These are phyloP conservation scores for Arthrobotrys entomopaga DNA, from an alignment of 2,329 filamentous ascomycete genomes.

Conservation along the genomic window DNA sequence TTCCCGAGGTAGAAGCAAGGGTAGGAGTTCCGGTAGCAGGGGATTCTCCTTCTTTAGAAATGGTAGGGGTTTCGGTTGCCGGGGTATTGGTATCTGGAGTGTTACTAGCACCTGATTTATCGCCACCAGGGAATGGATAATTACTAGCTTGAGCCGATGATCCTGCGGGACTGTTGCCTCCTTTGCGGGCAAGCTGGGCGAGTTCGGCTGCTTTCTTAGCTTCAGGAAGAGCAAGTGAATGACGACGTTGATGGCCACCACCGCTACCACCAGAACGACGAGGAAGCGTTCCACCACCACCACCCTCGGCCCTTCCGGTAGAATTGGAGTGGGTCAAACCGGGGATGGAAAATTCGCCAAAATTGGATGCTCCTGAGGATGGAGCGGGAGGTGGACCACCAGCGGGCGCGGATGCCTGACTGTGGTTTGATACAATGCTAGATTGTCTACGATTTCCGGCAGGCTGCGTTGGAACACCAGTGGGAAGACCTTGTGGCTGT, in stretches of 20 bases:
- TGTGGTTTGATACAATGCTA: slow-evolving; percentile 92
- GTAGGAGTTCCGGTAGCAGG: slow-evolving; percentile 19
- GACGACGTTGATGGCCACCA: slow-evolving; percentile 88
- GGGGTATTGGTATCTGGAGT: slow-evolving; percentile 59
- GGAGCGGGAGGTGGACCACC: slow-evolving; percentile 90
- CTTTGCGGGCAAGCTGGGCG: slow-evolving; percentile 73
- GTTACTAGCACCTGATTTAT: slow-evolving; percentile 65
- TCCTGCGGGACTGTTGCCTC: slow-evolving; percentile 85
- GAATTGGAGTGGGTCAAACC: slow-evolving; percentile 59
- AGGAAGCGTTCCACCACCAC: slow-evolving; percentile 54
- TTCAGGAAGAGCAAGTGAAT: slow-evolving; percentile 92
- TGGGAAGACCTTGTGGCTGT: slow-evolving; percentile 66
- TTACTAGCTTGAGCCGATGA: slow-evolving; percentile 62
- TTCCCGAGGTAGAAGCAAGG: slow-evolving; percentile 43
- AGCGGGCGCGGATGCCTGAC: slow-evolving; percentile 65
- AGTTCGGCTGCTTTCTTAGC: slow-evolving; percentile 97
- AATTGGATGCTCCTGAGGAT: slow-evolving; percentile 81
- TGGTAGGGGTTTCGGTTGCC: slow-evolving; percentile 59
- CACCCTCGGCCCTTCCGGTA: slow-evolving; percentile 46
- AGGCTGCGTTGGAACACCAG: slow-evolving; percentile 81
- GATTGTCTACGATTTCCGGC: slow-evolving; percentile 95
- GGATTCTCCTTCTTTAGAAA: slow-evolving; percentile 47
- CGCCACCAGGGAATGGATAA: slow-evolving; percentile 86
- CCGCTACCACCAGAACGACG: slow-evolving; percentile 69
- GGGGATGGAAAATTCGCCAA: slow-evolving; percentile 80